Conservation (phyloP, 2,329 filamentous ascomycete species). For the Penicillium sp. region DNA sequence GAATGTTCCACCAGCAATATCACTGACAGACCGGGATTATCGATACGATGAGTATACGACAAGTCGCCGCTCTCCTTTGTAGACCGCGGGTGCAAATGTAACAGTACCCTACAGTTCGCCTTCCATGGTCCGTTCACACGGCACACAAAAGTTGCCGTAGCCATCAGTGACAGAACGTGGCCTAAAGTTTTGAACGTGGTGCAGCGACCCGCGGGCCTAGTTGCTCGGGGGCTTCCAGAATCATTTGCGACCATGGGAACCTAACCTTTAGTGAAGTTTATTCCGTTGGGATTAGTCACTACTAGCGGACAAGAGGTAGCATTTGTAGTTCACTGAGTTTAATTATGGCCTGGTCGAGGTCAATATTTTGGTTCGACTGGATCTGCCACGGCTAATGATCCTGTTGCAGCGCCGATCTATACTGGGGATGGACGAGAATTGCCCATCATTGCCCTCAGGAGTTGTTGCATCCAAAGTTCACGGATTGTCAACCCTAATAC, state of each 20-base stretch:
- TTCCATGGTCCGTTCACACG: background rate
- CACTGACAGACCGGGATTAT: background rate
- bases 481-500: slow-evolving; percentile 4
- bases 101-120: too few species aligned
- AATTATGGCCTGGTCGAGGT: background rate
- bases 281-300: background rate
- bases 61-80: background rate
- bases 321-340: background rate
- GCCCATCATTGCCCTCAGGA: slow-evolving; percentile 7
- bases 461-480: slow-evolving; percentile 1
- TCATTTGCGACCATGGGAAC: slow-evolving; percentile 10
- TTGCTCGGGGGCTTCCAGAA: slow-evolving; percentile 8
- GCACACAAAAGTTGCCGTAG: background rate
- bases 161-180: slow-evolving; percentile 4
- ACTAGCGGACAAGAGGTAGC: background rate
- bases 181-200: slow-evolving; percentile 10
- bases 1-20: background rate
- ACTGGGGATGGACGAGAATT: background rate
- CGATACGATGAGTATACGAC: background rate
- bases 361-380: background rate
- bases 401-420: slow-evolving; percentile 10
- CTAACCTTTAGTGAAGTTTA: background rate
- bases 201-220: background rate
- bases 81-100: too few species aligned
- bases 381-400: slow-evolving; percentile 16